Conservation (phyloP, 2,329 filamentous ascomycete species). For the Sarocladium strictum region DNA sequence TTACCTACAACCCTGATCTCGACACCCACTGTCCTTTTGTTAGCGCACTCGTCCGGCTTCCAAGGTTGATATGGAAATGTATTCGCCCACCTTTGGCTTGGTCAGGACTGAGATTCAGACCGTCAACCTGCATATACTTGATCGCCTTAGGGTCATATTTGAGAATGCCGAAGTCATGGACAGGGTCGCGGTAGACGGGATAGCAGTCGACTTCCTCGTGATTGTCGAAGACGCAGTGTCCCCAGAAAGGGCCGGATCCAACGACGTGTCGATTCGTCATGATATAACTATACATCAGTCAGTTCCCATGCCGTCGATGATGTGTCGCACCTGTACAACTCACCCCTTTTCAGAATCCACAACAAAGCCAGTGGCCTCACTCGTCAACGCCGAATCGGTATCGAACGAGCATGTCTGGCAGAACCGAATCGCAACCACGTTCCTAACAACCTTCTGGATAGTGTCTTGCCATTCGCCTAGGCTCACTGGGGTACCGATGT, state of each 20-base stretch:
- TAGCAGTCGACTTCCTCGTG: constrained; percentile 95
- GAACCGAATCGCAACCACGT: constrained; percentile 98
- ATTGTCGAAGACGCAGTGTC: constrained; percentile 97
- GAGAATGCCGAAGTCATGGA: constrained; percentile 96
- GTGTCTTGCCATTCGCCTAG: constrained; percentile 83
- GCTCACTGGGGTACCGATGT: constrained; percentile 31
- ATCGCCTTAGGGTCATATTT: constrained; percentile 93
- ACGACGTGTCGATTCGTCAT: constrained; percentile 91
- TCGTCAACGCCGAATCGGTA: constrained; percentile 88
- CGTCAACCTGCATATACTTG: constrained; percentile 90
- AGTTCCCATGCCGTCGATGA: neutral
- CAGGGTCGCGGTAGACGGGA: constrained; percentile 94
- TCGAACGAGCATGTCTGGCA: constrained; percentile 98
- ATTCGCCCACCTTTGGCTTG: constrained; percentile 71
- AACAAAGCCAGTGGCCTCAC: constrained; percentile 95
- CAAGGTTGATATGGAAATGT: constrained; percentile 16
- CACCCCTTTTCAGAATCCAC: constrained; percentile 87
- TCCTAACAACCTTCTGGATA: constrained; percentile 88
- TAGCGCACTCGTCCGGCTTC: neutral
- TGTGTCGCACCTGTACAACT: constrained; percentile 20
- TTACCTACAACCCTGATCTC: constrained; percentile 98
- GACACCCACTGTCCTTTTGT: constrained; percentile 57
- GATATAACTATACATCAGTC: constrained; percentile 53
- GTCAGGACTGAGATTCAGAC: constrained; percentile 76
- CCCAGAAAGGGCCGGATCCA: constrained; percentile 93